These are phyloP conservation scores for Sisymbrium irio DNA, from an alignment of 345 rosid genomes.

Conservation along the genomic window DNA sequence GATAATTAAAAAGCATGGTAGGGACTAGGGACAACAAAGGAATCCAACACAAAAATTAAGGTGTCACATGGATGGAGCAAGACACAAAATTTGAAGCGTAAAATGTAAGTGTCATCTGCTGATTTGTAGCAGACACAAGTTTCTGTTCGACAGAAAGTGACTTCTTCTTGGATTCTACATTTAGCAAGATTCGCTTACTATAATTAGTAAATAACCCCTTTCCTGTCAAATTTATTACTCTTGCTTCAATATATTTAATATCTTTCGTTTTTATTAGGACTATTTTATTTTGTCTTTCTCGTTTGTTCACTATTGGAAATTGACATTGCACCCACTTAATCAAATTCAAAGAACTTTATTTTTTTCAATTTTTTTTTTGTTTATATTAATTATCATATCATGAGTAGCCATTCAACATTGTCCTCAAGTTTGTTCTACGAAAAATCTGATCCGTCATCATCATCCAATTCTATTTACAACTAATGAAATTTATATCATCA, in stretches of 20 bases:
- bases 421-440: not conserved
- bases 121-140: constrained; percentile 30
- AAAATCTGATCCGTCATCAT: not conserved
- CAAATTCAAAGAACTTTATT: not conserved
- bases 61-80: constrained; percentile 24
- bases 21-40: constrained; percentile 19
- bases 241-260: constrained; percentile 13
- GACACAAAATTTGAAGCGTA: constrained; percentile 6
- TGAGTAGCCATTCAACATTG: not conserved
- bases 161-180: constrained; percentile 28
- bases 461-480: not conserved
- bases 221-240: constrained; percentile 19
- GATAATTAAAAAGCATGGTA: not conserved
- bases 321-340: constrained; percentile 26
- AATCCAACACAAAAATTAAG: constrained; percentile 1
- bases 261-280: not conserved
- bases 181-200: constrained; percentile 30
- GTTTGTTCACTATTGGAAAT: not conserved
- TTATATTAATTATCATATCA: not conserved
- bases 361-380: not conserved
- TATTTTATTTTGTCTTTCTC: not conserved
- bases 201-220: constrained; percentile 4
- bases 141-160: constrained; percentile 28
- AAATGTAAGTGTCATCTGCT: constrained; percentile 26
- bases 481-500: not conserved